Conservation (phyloP, 1,284 basidiomycete species). For the Naganishia sp. region DNA sequence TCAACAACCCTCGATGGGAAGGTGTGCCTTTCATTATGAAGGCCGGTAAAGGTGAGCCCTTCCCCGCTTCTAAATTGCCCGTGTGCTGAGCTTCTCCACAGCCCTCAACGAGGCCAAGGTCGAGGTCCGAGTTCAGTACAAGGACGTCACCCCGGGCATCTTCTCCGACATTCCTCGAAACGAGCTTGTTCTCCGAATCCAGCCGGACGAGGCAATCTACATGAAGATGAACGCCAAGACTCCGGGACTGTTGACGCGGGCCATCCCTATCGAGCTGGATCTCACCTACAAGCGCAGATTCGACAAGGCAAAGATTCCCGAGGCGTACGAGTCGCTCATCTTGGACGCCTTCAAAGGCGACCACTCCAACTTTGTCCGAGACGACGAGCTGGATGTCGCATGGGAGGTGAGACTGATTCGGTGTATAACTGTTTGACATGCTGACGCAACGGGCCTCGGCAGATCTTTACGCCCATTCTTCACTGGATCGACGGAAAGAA, state of each 20-base stretch:
- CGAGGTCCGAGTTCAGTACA: constrained; percentile 93
- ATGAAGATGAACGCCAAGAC: constrained; percentile 92
- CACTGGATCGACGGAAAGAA: constrained; percentile 86
- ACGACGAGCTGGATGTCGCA: constrained; percentile 90
- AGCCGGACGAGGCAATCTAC: constrained; percentile 91
- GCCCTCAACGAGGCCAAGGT: constrained; percentile 96
- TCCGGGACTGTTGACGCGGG: constrained; percentile 83
- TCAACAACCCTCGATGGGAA: constrained; percentile 94
- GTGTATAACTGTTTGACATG: background rate
- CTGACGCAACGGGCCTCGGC: constrained; percentile 1
- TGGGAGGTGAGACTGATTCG: constrained; percentile 71
- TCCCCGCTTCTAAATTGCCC: background rate
- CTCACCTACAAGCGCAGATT: constrained; percentile 94
- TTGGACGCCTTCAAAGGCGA: constrained; percentile 76
- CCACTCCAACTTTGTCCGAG: constrained; percentile 74
- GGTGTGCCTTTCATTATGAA: constrained; percentile 96
- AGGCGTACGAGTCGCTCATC: constrained; percentile 91
- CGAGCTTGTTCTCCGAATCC: constrained; percentile 92
- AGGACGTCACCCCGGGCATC: constrained; percentile 91
- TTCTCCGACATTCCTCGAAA: constrained; percentile 93
- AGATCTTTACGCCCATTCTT: constrained; percentile 92
- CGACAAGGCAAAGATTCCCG: constrained; percentile 81
- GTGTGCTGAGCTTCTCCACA: constrained; percentile 47
- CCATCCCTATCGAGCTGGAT: constrained; percentile 93
- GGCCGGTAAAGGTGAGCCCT: constrained; percentile 79